Evolutionary conservation across 2,329 filamentous ascomycete genomes (phyloP), one percentile per base, ranked within the genome.

Genomic region (Fusarium phyllophilum): DNA sequence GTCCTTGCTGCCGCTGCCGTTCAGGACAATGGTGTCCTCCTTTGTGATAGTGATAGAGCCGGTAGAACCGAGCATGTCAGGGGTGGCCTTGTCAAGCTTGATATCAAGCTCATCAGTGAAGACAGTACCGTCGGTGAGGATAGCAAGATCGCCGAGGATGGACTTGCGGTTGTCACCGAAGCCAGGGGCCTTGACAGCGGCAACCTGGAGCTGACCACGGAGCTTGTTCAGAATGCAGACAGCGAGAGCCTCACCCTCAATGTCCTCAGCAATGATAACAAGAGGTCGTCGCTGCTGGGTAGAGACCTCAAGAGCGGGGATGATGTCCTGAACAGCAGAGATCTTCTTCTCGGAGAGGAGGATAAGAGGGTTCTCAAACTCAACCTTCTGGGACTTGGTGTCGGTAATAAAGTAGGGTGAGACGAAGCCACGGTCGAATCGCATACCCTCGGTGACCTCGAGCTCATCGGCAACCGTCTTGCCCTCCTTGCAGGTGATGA

Each of bases 121-220:
- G 86, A 99, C 96, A 78, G 93, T 97, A 82, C 93, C 94, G 86
- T 98, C 97, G 86, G 96, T 98, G 72, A 99, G 91, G 79, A 98
- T 92, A 83, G 92, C 96, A 79, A 99, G 90, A 85, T 99, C 96
- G 81, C 96, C 96, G 51, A 99, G 94, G 84, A 99, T 97, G 79
- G 94, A 98, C 92, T 99, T 99, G 88, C 96, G 94, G 94, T 99
- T 99, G 89, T 99, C 96, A 86, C 96, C 96, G 84, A 99, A 99
- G 85, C 96, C 96, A 75, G 96, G 96, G 63, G 96, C 96, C 93
- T 99, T 99, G 86, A 99, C 95, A 73, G 96, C 96, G 75, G 94
- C 96, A 74, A 99, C 96, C 87, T 99, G 96, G 80, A 99, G 94
- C 89, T 99, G 96, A 73, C 96, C 96, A 86, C 96, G 96, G 85